These are phyloP conservation scores for Maudiozyma saulgeensis DNA, from an alignment of 805 yeast genomes.

Conservation along the genomic window DNA sequence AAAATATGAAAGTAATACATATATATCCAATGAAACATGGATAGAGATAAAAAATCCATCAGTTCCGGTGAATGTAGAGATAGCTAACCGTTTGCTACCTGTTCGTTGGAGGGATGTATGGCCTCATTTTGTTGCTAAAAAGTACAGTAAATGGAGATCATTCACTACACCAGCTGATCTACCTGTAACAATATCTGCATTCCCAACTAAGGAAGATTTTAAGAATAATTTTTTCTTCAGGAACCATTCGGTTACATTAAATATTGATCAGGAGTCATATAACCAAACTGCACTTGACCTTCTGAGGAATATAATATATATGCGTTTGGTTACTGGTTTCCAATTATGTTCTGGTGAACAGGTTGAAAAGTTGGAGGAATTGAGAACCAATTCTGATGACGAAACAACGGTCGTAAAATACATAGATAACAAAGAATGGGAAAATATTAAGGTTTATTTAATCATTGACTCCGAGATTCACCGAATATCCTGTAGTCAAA, in stretches of 20 bases:
- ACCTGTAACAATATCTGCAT: conserved; percentile 70
- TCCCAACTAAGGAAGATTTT: conserved; percentile 64
- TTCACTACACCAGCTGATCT: conserved; percentile 87
- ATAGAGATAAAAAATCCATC: conserved; percentile 71
- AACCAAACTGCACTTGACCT: conserved; percentile 48
- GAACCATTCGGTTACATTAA: conserved; percentile 68
- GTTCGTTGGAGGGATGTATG: conserved; percentile 91
- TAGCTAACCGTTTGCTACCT: conserved; percentile 47
- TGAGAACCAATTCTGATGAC: conserved; percentile 33
- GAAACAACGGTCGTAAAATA: conserved; percentile 50
- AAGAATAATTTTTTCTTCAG: conserved; percentile 67
- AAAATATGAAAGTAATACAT: conserved; percentile 1
- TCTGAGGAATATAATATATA: conserved; percentile 77
- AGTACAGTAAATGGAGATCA: conserved; percentile 84
- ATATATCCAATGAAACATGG: conserved; percentile 34
- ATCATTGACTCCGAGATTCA: conserved; percentile 79
- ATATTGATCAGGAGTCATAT: conserved; percentile 41
- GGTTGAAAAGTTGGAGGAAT: conserved; percentile 52
- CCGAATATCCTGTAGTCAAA: conserved; percentile 63
- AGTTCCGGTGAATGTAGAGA: conserved; percentile 44
- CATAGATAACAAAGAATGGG: conserved; percentile 34
- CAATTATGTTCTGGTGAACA: conserved; percentile 74
- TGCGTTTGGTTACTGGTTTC: conserved; percentile 77
- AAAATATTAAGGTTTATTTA: conserved; percentile 62
- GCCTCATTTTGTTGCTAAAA: conserved; percentile 58